Base-by-base conservation (phyloP, 225 moss, liverwort and hornwort species). In the Sphagnum contortum region DNA sequence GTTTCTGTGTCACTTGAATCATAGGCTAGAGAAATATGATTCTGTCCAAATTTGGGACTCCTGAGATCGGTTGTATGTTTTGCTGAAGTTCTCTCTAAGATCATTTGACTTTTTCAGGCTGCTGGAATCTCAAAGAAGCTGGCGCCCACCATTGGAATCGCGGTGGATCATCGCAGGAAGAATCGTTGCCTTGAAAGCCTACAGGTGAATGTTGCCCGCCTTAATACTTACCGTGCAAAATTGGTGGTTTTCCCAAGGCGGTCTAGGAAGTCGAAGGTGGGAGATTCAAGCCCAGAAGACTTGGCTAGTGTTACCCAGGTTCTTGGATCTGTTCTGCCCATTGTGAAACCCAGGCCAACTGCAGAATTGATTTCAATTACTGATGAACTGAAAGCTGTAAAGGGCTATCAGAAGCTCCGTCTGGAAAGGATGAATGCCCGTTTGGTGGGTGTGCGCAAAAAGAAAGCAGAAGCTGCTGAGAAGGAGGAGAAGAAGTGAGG, bases 401-500 rank as follows among this genome's bases (percentile, higher is more conserved):
- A 82, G 67, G 91, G 75, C 59, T 91, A 89, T 64, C 76, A 73
- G 48, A 87, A 76, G 65, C 74, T 92, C 44, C 82, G 84, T 11
- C 66, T 83, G 8, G 89, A 89, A 78, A 87, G 83, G 70, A 71
- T 68, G 87, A 89, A 92, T 57, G 85, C 65, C 52, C 84, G 66
- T 77, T 72, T 92, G 83, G 77, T 89, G 47, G 91, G 89, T 47
- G 3, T 84, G 12, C 80, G 85, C 49, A 89, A 89, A 75, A 87
- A 87, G 74, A 89, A 75, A 72, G 83, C 82, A 1, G 87, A 80
- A 44, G 77, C 77, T 66, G 87, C 84, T n/a, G 87, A 89, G 64
- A 87, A 92, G 79, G 89, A 89, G 2, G 87, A 89, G 48, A 92
- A 92, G 82, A 89, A 89, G 84, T 89, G 81, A 74, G 0, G 51